Percentiles rank a stretch among this genome's conserved stretches.
Evolutionary conservation across 306 rosid genomes (phyloP).

Genomic region (Urtica urens): DNA sequence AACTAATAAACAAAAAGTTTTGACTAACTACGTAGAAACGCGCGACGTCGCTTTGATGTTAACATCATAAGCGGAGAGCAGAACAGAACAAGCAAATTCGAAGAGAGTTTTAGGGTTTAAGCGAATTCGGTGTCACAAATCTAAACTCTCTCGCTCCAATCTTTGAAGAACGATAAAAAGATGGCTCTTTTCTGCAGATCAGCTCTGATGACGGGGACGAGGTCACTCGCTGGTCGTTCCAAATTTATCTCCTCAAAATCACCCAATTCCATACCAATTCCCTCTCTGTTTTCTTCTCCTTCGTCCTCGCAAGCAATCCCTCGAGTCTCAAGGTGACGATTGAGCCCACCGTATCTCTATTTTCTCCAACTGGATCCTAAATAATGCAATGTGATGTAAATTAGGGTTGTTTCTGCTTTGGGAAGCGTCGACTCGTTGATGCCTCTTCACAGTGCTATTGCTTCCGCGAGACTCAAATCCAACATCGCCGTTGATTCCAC

Average conservation of each 20-base stretch:
- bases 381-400: not conserved
- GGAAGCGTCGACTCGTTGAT: conserved; percentile 63
- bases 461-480: conserved; percentile 78
- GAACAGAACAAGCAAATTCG: not conserved
- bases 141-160: not conserved
- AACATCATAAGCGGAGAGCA: conserved; percentile 21
- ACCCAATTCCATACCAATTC: conserved; percentile 11
- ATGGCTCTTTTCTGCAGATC: conserved; percentile 66
- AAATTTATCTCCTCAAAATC: conserved; percentile 29
- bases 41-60: no score
- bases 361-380: not conserved
- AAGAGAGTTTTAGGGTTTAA: conserved; percentile 31
- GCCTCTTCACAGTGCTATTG: conserved; percentile 82
- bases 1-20: no score
- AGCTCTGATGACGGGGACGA: conserved; percentile 41
- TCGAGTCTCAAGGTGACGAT: conserved; percentile 46
- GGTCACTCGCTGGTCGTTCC: conserved; percentile 39
- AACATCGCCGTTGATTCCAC: conserved; percentile 56
- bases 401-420: conserved; percentile 47
- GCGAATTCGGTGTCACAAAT: not conserved
- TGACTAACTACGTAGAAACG: no score
- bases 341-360: not conserved
- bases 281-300: conserved; percentile 31
- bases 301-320: conserved; percentile 26
- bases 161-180: conserved; percentile 1